Percentiles rank a stretch among this genome's conserved stretches.
These are phyloP conservation scores for Diaporthe sp. DNA, from an alignment of 2,329 filamentous ascomycete genomes.

Conservation along the genomic window DNA sequence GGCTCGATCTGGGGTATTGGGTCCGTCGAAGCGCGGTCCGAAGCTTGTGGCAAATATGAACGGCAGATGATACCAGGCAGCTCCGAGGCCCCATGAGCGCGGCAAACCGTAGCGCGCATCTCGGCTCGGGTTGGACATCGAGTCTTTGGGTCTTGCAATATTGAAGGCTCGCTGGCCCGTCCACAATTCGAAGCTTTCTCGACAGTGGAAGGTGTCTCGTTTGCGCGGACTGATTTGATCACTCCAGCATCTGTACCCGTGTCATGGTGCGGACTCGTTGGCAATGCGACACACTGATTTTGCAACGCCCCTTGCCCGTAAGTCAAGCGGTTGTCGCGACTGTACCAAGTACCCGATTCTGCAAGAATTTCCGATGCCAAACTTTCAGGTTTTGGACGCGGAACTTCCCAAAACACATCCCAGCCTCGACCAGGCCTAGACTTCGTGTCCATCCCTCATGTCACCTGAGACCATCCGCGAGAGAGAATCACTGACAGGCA, in stretches of 20 bases:
- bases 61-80: not conserved
- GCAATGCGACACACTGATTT: not conserved
- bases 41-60: not conserved
- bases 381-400: not conserved
- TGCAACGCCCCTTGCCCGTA: not conserved
- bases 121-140: not conserved
- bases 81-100: not conserved
- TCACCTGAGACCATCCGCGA: not conserved
- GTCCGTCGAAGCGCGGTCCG: constrained; percentile 3
- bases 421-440: not conserved
- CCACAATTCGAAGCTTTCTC: not conserved
- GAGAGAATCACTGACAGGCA: not conserved
- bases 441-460: not conserved
- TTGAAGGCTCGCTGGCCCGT: not conserved
- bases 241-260: not conserved
- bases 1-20: not conserved
- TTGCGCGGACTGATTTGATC: not conserved
- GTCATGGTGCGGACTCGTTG: not conserved
- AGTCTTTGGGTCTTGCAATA: not conserved
- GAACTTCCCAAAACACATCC: not conserved
- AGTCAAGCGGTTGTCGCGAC: not conserved
- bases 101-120: not conserved
- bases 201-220: not conserved
- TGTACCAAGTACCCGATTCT: not conserved
- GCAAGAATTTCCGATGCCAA: not conserved